These are phyloP conservation scores for Aspergillus cavernicola DNA, from an alignment of 495 filamentous ascomycete genomes.

Conservation along the genomic window DNA sequence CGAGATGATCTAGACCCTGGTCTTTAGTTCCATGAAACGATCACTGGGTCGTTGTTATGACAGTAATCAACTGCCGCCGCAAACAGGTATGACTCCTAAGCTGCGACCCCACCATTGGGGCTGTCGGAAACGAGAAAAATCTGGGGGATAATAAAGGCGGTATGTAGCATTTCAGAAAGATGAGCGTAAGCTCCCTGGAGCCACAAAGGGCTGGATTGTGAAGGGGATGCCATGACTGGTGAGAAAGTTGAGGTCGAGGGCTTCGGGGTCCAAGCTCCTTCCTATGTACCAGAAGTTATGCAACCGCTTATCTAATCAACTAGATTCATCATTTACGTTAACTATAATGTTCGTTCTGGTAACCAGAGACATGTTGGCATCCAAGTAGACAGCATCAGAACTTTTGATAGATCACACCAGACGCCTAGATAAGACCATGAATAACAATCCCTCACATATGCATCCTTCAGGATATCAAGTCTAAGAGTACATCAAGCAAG, in stretches of 20 bases:
- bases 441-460: conserved; percentile 40
- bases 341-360: too few relatives aligned
- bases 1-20: not conserved
- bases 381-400: conserved; percentile 7
- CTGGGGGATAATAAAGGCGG: conserved; percentile 25
- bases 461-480: conserved; percentile 39
- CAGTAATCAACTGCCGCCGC: conserved; percentile 30
- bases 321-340: not conserved
- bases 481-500: conserved; percentile 23
- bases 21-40: not conserved
- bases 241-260: conserved; percentile 1
- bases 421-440: conserved; percentile 40
- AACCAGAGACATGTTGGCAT: not conserved
- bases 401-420: conserved; percentile 29
- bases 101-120: conserved; percentile 72
- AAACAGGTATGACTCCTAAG: conserved; percentile 33
- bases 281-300: not conserved
- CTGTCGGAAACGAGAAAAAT: conserved; percentile 46
- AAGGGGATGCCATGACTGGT: conserved; percentile 29
- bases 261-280: not conserved
- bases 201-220: conserved; percentile 29
- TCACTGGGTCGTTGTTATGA: conserved; percentile 25
- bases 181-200: conserved; percentile 17
- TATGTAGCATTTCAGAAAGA: conserved; percentile 20
- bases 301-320: conserved; percentile 21